Base-by-base conservation (phyloP, 176 grass and related monocot genomes). In the Tillandsia fasciculata region DNA sequence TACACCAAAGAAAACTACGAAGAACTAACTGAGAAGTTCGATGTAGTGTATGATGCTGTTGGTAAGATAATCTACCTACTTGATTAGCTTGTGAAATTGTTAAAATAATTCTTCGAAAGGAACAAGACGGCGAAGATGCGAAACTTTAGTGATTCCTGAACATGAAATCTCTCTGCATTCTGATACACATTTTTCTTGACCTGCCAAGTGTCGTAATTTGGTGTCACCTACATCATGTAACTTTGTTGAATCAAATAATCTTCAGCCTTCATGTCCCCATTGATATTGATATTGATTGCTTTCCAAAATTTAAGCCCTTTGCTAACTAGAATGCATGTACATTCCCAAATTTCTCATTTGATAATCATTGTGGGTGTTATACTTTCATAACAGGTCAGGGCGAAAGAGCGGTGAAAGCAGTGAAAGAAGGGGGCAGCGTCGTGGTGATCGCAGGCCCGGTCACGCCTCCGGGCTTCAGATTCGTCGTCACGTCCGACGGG, bases 1-100 rank as follows among this genome's bases (percentile, higher is more conserved):
- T 97, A 92, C 77, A 92, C 86, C 14, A 92, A 92, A 74, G 82
- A 92, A 2, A 90, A 82, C 84, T 81, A 90, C 9, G 77, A 97
- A 1, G 86, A 97, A 24, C 71, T 85, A 65, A 71, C 86, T 1
- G 89, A 97, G 14, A 97, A 86, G 73, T 90, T 90, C 52, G 84
- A 97, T 58, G 84, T 92, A 1, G 82, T 90, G 61, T 84, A 86
- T n/a, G 89, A 99, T 49, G 69, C 89, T 63, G 89, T 99, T 15
- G 94, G 94, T 97, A 69, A 81, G 76, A 69, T 51, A 59, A 22
- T 48, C 3, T 15, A 42, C 6, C 18, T 52, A 26, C 49, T 53
- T 70, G 11, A 70, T 70, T 70, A 20, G 51, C 11, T 53, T 51
- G 18, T 52, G 22, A 53, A 26, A 52, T 42, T 29, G 26, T 47